phyloP scores from a whole-genome alignment of 2,329 filamentous ascomycete species.

The Colletotrichum lentis region DNA sequence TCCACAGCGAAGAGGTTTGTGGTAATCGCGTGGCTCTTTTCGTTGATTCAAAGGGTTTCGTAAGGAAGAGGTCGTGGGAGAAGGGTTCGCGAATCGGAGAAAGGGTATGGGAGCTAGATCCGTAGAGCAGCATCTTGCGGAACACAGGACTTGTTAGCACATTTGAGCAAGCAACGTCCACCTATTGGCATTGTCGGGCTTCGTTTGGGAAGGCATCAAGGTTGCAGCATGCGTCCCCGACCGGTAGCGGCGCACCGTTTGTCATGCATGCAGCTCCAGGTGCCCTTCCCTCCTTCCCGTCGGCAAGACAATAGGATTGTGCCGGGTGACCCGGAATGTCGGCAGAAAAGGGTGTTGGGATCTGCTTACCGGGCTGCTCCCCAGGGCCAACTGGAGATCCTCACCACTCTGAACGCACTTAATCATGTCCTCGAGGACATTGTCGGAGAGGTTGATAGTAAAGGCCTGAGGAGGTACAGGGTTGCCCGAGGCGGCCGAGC shows the following conservation, averaged over 20 bases:
- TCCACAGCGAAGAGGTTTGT: conserved; percentile 61
- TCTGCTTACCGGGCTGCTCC: conserved; percentile 65
- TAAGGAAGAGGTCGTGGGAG: conserved; percentile 65
- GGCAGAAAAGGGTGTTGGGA: conserved; percentile 1
- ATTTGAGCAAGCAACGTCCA: neutral
- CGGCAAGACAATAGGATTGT: conserved; percentile 29
- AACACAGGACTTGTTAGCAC: conserved; percentile 23
- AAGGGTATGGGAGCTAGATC: conserved; percentile 59
- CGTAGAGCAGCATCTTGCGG: conserved; percentile 62
- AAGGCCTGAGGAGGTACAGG: conserved; percentile 63
- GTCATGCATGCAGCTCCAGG: conserved; percentile 18
- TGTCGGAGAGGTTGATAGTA: conserved; percentile 64
- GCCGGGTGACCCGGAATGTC: neutral
- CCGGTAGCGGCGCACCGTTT: conserved; percentile 16
- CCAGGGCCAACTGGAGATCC: conserved; percentile 65
- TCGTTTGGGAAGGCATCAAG: conserved; percentile 2
- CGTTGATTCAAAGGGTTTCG: conserved; percentile 58
- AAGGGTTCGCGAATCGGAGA: conserved; percentile 55
- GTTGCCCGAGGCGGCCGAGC: conserved; percentile 53
- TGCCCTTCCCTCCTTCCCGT: conserved; percentile 4
- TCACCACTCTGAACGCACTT: conserved; percentile 65
- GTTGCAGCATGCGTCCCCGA: neutral
- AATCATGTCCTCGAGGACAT: conserved; percentile 69
- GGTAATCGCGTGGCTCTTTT: conserved; percentile 59
- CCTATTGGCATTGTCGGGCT: neutral